These are phyloP conservation scores for Cotoneaster glaucophyllus DNA, from an alignment of 306 rosid species.

Conservation along the genomic window DNA sequence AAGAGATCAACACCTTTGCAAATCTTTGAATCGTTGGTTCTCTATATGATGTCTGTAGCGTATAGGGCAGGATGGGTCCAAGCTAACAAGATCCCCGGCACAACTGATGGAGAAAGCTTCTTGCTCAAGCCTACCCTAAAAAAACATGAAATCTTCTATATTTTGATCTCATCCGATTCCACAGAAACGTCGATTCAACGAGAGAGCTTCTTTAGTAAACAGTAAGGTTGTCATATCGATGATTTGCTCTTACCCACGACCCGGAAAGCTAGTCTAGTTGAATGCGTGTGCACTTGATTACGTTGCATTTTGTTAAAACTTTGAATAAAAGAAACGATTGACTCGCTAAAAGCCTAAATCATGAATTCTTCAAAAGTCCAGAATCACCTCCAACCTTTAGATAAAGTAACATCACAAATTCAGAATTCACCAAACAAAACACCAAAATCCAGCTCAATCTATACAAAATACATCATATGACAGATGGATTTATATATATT, in stretches of 20 bases:
- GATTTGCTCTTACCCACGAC: not conserved
- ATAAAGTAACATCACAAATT: not conserved
- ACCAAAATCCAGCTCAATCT: not conserved
- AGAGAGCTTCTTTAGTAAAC: not conserved
- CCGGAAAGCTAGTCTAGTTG: not conserved
- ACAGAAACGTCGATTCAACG: no score
- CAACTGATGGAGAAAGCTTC: not conserved
- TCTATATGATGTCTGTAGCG: not conserved
- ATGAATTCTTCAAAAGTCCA: not conserved
- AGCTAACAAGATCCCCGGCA: slow-evolving; percentile 1
- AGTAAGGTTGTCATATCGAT: not conserved
- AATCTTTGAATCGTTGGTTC: not conserved
- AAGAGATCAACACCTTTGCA: not conserved
- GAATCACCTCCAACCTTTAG: not conserved
- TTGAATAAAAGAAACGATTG: not conserved
- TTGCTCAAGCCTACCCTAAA: not conserved
- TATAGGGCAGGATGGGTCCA: slow-evolving; percentile 16
- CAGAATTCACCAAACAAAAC: not conserved
- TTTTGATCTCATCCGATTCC: not conserved
- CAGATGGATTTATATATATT: not conserved
- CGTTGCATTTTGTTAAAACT: not conserved
- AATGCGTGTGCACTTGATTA: not conserved
- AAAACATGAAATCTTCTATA: not conserved
- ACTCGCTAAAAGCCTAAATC: not conserved
- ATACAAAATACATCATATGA: not conserved